Percentiles rank a stretch among this genome's conserved stretches.
Conservation (phyloP, 2,329 filamentous ascomycete species). For the Aspergillus fumigatus region DNA sequence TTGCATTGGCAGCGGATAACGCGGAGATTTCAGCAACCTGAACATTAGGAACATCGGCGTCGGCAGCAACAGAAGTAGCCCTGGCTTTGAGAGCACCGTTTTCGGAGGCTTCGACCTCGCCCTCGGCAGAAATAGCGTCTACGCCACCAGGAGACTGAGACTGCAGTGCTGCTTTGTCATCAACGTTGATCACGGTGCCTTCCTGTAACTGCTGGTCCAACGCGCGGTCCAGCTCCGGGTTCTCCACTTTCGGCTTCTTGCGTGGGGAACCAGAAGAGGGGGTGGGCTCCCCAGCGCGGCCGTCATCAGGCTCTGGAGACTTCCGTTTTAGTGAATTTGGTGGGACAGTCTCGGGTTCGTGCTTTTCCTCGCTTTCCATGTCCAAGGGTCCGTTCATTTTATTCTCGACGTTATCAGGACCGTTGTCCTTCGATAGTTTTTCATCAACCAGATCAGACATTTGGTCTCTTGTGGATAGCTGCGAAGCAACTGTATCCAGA, state of each 20-base stretch:
- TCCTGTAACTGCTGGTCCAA: slow-evolving; percentile 17
- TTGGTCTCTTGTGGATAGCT: neutral
- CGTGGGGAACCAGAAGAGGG: slow-evolving; percentile 13
- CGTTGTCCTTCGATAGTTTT: neutral
- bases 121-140: neutral
- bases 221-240: slow-evolving; percentile 20
- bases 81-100: slow-evolving; percentile 11
- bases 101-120: neutral
- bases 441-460: neutral
- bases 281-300: slow-evolving; percentile 9
- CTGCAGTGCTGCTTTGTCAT: slow-evolving; percentile 14
- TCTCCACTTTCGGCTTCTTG: slow-evolving; percentile 32
- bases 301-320: slow-evolving; percentile 20
- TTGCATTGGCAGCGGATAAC: slow-evolving; percentile 2
- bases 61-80: neutral
- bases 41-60: neutral
- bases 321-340: slow-evolving; percentile 22
- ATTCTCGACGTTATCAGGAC: neutral
- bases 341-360: slow-evolving; percentile 11
- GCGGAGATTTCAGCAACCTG: neutral
- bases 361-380: slow-evolving; percentile 1
- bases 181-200: slow-evolving; percentile 12
- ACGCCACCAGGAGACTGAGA: slow-evolving; percentile 12
- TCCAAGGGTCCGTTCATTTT: slow-evolving; percentile 2
- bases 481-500: neutral